Base-by-base conservation (phyloP, 2,329 filamentous ascomycete species). In the Verticillium isaacii region DNA sequence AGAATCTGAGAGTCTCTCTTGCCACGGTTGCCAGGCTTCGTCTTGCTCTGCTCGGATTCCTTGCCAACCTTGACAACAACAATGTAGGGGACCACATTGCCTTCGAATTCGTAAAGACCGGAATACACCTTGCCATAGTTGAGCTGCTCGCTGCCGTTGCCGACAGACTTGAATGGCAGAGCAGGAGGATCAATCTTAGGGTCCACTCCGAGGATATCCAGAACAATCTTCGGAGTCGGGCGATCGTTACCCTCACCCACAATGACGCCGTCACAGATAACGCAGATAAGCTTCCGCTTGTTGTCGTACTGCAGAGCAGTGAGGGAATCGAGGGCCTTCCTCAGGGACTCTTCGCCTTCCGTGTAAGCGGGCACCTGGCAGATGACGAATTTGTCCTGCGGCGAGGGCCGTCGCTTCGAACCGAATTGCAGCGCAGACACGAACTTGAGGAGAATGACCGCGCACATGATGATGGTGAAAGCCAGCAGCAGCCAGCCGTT, bases 61-160 rank as follows among this genome's bases (percentile, higher is more conserved):
- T 97, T 98, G 73, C 95, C 95, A 63, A 97, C 90, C 80, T 99
- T 99, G 74, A 98, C 94, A 29, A 99, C 83, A 12, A 99, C 95
- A 32, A 99, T 78, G 71, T 97, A 99, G 0, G 95, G 95, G 12
- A 99, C 95, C 3, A 99, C 93, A 68, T 97, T 97, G 76, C 94
- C 95, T 80, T 99, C 93, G 64, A 88, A 97, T 74, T 99, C 95
- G 75, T 99, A 99, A 2, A 99, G 85, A 71, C 95, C 95, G 57
- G 94, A 98, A 76, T 98, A 99, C 17, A 99, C 93, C 74, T 99
- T 99, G 72, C 93, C 95, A 71, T 97, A 98, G 77, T 99, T 99
- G 67, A 98, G 88, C 74, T 98, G 94, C 64, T 97, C 91, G 70
- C 87, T 93, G 68, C 93, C 92, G 58, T 88, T 82, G 59, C 95